Evolutionary conservation across 495 filamentous ascomycete genomes (phyloP).

Genomic region (Trichoderma erinaceum): DNA sequence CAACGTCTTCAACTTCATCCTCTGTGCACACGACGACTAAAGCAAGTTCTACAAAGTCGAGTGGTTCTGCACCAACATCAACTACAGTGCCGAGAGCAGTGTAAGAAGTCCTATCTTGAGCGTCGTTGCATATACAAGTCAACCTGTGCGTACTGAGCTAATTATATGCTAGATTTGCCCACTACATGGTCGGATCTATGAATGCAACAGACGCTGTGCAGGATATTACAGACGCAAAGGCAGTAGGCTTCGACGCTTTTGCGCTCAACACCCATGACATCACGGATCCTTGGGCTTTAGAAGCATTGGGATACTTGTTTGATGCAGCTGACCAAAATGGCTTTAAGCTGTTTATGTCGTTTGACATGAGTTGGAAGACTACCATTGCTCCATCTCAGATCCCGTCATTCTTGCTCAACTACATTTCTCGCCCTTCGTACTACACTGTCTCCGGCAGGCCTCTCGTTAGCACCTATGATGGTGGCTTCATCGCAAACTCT

Average conservation of each 20-base stretch:
- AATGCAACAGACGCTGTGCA: slow-evolving; percentile 20
- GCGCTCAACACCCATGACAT: slow-evolving; percentile 19
- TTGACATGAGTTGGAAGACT: slow-evolving; percentile 17
- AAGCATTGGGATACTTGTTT: slow-evolving; percentile 19
- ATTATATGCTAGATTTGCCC: background rate
- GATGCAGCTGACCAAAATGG: slow-evolving; percentile 17
- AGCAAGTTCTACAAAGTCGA: slow-evolving; percentile 3
- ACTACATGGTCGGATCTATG: slow-evolving; percentile 21
- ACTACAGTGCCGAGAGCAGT: slow-evolving; percentile 3
- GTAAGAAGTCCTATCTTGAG: background rate
- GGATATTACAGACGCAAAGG: slow-evolving; percentile 21
- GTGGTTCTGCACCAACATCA: background rate
- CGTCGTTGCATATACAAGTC: background rate
- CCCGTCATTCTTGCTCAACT: slow-evolving; percentile 3
- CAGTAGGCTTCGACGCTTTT: slow-evolving; percentile 22
- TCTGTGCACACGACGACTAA: background rate
- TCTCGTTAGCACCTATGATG: slow-evolving; percentile 2
- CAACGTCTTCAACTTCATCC: background rate
- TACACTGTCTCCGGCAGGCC: background rate
- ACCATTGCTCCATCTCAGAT: background rate
- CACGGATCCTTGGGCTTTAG: slow-evolving; percentile 16
- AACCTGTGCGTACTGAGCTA: background rate
- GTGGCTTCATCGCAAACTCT: background rate
- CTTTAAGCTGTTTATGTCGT: slow-evolving; percentile 26
- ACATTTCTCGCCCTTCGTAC: background rate